phyloP scores from a whole-genome alignment of 2,329 filamentous ascomycete genomes.

The Stachybotrys chartarum region DNA sequence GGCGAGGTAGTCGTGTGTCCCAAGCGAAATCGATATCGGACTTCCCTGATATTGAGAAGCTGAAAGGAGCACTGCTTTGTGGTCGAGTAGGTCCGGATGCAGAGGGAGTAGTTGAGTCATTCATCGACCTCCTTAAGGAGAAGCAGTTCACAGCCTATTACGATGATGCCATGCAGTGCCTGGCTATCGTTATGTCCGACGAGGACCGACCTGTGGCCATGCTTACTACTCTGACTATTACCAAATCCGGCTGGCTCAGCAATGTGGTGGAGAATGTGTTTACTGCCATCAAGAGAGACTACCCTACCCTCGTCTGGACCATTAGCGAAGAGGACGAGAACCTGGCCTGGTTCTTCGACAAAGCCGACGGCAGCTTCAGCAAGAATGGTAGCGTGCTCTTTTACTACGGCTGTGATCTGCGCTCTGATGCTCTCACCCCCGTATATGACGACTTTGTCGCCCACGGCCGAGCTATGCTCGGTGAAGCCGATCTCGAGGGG shows the following conservation, averaged over 20 bases:
- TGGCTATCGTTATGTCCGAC: slow-evolving; percentile 75
- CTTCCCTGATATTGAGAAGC: slow-evolving; percentile 28
- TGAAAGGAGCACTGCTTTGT: slow-evolving; percentile 76
- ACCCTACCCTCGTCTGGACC: slow-evolving; percentile 89
- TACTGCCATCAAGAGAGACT: slow-evolving; percentile 86
- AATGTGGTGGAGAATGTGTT: slow-evolving; percentile 96
- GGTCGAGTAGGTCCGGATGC: slow-evolving; percentile 79
- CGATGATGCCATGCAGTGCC: slow-evolving; percentile 87
- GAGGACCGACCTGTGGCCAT: slow-evolving; percentile 65
- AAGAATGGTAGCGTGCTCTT: slow-evolving; percentile 85
- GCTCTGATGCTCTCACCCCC: slow-evolving; percentile 66
- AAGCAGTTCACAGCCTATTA: slow-evolving; percentile 89
- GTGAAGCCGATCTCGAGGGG: too few species aligned
- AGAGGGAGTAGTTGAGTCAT: slow-evolving; percentile 76
- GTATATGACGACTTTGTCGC: slow-evolving; percentile 80
- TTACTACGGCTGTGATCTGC: slow-evolving; percentile 85
- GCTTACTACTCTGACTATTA: slow-evolving; percentile 85
- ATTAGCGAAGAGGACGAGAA: slow-evolving; percentile 95
- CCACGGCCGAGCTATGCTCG: slow-evolving; percentile 55
- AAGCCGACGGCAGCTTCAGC: slow-evolving; percentile 86
- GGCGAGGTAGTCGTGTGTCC: slow-evolving; percentile 58
- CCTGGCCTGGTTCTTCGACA: slow-evolving; percentile 96
- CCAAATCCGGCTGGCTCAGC: slow-evolving; percentile 87
- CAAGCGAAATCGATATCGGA: background rate
- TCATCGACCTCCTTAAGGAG: slow-evolving; percentile 69